Conservation (phyloP, 768 basidiomycete genomes). For the Pleurotus platypus region DNA sequence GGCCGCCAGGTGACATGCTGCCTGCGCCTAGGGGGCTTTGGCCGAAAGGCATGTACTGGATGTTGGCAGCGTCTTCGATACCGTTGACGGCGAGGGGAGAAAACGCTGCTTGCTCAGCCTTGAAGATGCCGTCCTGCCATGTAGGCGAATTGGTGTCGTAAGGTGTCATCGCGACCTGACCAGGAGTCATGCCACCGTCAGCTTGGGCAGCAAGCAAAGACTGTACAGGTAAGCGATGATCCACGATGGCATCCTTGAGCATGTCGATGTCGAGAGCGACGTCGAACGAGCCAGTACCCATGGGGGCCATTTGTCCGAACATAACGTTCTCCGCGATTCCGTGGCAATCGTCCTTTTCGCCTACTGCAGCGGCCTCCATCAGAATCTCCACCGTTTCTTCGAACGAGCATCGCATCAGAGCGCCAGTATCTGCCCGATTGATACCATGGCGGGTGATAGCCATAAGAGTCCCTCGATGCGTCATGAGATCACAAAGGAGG, state of each 20-base stretch:
- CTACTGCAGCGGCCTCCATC: constrained; percentile 97
- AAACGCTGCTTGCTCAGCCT: constrained; percentile 86
- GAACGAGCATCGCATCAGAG: constrained; percentile 97
- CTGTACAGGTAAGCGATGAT: constrained; percentile 88
- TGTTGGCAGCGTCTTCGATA: constrained; percentile 78
- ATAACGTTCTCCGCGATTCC: constrained; percentile 99
- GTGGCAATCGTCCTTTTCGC: constrained; percentile 97
- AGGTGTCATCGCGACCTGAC: constrained; percentile 92
- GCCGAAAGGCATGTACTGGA: constrained; percentile 72
- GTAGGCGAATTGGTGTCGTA: constrained; percentile 91
- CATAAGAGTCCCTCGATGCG: constrained; percentile 91
- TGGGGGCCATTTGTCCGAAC: constrained; percentile 99
- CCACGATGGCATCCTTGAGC: constrained; percentile 97
- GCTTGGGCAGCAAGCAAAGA: constrained; percentile 73
- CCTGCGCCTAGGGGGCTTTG: constrained; percentile 83
- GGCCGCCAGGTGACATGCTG: constrained; percentile 84
- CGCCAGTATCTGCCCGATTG: constrained; percentile 98
- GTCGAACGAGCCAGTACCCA: constrained; percentile 97
- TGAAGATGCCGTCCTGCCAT: constrained; percentile 74
- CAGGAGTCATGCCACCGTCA: constrained; percentile 89
- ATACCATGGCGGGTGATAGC: constrained; percentile 99
- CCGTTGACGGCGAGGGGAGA: constrained; percentile 90
- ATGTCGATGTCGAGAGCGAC: constrained; percentile 96
- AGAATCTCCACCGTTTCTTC: constrained; percentile 99
- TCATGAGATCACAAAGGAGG: constrained; percentile 98